These are phyloP conservation scores for Cladophialophora immunda DNA, from an alignment of 2,329 filamentous ascomycete genomes.

Conservation along the genomic window DNA sequence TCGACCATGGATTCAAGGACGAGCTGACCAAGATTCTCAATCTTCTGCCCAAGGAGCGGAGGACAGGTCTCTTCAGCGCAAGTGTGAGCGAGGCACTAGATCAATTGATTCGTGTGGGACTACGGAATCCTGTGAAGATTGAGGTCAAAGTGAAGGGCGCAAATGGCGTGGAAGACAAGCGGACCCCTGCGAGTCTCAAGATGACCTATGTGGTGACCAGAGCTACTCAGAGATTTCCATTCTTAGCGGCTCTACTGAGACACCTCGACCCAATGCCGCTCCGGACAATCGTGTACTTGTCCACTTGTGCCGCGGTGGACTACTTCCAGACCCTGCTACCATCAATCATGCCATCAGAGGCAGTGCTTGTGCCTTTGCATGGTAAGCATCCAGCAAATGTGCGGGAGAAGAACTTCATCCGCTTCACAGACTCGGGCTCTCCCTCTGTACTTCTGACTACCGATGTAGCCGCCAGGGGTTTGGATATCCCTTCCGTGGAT, in stretches of 20 bases:
- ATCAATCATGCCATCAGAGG: conserved; percentile 69
- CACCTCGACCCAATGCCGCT: conserved; percentile 77
- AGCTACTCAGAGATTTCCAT: conserved; percentile 81
- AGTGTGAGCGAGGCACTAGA: conserved; percentile 95
- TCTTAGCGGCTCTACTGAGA: conserved; percentile 74
- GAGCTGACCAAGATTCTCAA: conserved; percentile 79
- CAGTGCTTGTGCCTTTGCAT: conserved; percentile 81
- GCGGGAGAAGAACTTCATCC: conserved; percentile 84
- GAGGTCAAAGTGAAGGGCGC: conserved; percentile 87
- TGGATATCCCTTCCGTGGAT: conserved; percentile 92
- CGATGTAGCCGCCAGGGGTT: conserved; percentile 86
- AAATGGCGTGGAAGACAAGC: conserved; percentile 79
- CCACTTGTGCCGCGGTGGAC: conserved; percentile 92
- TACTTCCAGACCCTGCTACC: conserved; percentile 88
- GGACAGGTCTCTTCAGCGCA: conserved; percentile 93
- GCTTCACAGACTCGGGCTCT: conserved; percentile 76
- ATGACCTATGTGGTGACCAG: conserved; percentile 84
- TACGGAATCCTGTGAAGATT: conserved; percentile 94
- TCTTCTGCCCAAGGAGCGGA: conserved; percentile 86
- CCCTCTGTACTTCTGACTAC: conserved; percentile 89
- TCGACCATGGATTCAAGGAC: conserved; percentile 93
- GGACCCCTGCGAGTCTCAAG: conserved; percentile 86
- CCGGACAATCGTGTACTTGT: conserved; percentile 89
- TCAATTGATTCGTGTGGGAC: conserved; percentile 88
- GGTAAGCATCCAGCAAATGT: conserved; percentile 91